Evolutionary conservation across 495 filamentous ascomycete species (phyloP).

Genomic region (Monascus purpureus): DNA sequence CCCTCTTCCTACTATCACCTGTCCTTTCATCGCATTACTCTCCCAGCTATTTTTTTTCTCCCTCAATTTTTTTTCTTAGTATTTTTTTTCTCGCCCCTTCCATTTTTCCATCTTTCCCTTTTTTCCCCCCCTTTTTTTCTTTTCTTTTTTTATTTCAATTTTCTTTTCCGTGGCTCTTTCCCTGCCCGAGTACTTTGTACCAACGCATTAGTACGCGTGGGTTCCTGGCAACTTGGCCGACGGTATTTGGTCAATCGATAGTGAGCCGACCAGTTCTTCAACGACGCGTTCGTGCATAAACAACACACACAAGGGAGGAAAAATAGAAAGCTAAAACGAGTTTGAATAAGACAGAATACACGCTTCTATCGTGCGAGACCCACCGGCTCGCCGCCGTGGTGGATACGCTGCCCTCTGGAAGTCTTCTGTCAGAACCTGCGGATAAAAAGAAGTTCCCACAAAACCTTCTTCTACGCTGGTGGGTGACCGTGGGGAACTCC

Average conservation of each 20-base stretch:
- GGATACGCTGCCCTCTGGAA: slow-evolving; percentile 30
- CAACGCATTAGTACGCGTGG: slow-evolving; percentile 9
- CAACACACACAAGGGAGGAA: no score
- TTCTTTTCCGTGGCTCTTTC: slow-evolving; percentile 14
- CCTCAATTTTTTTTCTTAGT: slow-evolving; percentile 8
- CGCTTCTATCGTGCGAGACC: slow-evolving; percentile 29
- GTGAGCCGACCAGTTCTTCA: slow-evolving; percentile 17
- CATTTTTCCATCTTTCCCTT: slow-evolving; percentile 8
- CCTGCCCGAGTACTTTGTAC: slow-evolving; percentile 4
- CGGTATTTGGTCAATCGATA: slow-evolving; percentile 9
- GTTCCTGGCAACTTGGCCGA: slow-evolving; percentile 8
- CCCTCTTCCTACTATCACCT: neutral
- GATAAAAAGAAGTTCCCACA: slow-evolving; percentile 33
- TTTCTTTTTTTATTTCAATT: slow-evolving; percentile 13
- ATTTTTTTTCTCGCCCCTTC: slow-evolving; percentile 6
- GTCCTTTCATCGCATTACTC: no score
- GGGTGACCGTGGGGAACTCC: slow-evolving; percentile 31
- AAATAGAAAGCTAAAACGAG: slow-evolving; percentile 20
- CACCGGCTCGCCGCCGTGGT: slow-evolving; percentile 32
- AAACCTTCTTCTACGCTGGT: slow-evolving; percentile 25
- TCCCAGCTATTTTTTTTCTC: no score
- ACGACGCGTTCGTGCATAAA: no score
- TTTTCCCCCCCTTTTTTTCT: slow-evolving; percentile 9
- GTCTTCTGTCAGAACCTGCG: slow-evolving; percentile 29
- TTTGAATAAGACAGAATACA: slow-evolving; percentile 16